Evolutionary conservation across 2,329 filamentous ascomycete species (phyloP), one percentile per base, ranked within the genome.

Genomic region (Coniochaeta ligniaria): DNA sequence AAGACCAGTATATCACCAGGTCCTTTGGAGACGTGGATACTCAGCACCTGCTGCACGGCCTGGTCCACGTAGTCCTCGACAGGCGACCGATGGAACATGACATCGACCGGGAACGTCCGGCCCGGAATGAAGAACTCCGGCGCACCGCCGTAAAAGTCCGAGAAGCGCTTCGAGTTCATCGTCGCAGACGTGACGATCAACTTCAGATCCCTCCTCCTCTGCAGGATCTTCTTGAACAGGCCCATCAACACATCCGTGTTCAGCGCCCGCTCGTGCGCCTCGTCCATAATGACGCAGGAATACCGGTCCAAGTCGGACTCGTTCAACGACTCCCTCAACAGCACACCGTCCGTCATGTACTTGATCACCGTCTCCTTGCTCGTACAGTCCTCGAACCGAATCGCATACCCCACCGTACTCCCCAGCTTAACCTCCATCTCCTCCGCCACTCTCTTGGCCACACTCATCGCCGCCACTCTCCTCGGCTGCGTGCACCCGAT

Each of bases 231-330:
- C 74, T 98, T 99, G 77, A 99, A 94, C 31, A 99, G 77, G 0
- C 95, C 95, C 91, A 99, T 96, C 16, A 99, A 78, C 20, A 99
- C 94, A 73, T 99, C 95, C 0, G 95, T 99, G 70, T 99, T 98
- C 57, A 99, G 77, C 1, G 95, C 94, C 73, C 95, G 85, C 75
- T 99, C 95, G 81, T 99, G 95, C 5, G 95, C 96, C 78, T 99
- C 95, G 71, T 99, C 95, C 95, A 99, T 99, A 74, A 99, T 99
- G 68, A 99, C 92, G 72, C 93, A 97, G 16, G 94, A 96, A 72
- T 99, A 99, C 65, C 91, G 91, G 73, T 98, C 95, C 54, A 99
- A 80, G 72, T 99, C 94, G 7, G 89, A 86, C 73, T 98, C 94
- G 62, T 92, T 93, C 12, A 99, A 81, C 6, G 92, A 97, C 70